phyloP scores from a whole-genome alignment of 768 basidiomycete genomes.

The Krasilnikovozyma curviuscula region DNA sequence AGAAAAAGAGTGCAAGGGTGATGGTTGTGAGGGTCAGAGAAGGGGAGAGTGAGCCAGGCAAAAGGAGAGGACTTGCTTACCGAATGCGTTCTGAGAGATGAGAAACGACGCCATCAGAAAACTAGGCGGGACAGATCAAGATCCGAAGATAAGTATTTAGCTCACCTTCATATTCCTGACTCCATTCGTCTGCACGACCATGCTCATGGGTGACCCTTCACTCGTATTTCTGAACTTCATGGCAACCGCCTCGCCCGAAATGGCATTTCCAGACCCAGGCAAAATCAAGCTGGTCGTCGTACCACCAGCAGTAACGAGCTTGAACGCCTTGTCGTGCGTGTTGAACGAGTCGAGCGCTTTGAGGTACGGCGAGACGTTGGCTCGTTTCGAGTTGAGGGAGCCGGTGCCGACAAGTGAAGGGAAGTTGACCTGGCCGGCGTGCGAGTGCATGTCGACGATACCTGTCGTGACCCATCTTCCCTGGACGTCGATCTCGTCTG shows the following conservation, averaged over 20 bases:
- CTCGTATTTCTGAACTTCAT: background rate
- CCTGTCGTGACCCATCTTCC: conserved; percentile 66
- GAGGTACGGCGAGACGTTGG: conserved; percentile 30
- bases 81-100: conserved; percentile 1
- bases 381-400: background rate
- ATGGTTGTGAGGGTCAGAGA: background rate
- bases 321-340: conserved; percentile 22
- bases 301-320: background rate
- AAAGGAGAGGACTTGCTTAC: background rate
- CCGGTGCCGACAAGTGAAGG: background rate
- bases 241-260: background rate
- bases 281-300: conserved; percentile 16
- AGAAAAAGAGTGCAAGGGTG: background rate
- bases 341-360: conserved; percentile 68
- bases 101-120: background rate
- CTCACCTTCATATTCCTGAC: background rate
- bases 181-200: background rate
- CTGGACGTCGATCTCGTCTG: conserved; percentile 37
- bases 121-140: too few relatives aligned
- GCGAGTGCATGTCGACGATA: conserved; percentile 12
- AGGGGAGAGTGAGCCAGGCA: background rate
- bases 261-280: background rate
- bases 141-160: background rate
- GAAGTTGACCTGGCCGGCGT: conserved; percentile 1
- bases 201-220: background rate